phyloP scores from a whole-genome alignment of 1,139 yeast species.

The Candida labiduridarum region DNA sequence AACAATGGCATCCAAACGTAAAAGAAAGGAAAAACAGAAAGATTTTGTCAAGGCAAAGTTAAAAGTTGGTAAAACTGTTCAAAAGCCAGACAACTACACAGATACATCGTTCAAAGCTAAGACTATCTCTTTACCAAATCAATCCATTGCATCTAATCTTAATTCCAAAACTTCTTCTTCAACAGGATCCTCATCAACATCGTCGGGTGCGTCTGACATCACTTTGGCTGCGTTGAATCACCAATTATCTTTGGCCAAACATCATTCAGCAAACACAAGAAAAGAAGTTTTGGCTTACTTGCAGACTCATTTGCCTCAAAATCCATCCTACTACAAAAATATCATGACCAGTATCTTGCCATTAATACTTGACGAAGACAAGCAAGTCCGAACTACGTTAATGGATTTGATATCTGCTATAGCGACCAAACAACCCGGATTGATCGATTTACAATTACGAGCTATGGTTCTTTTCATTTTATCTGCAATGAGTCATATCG shows the following conservation, averaged over 20 bases:
- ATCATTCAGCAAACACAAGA: constrained; percentile 73
- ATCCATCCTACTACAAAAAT: constrained; percentile 58
- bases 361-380: constrained; percentile 60
- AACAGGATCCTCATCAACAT: constrained; percentile 9
- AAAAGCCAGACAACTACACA: constrained; percentile 73
- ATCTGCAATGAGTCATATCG: constrained; percentile 93
- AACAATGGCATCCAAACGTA: constrained; percentile 56
- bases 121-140: constrained; percentile 63
- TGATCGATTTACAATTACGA: constrained; percentile 68
- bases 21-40: constrained; percentile 68
- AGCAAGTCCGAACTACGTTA: constrained; percentile 64
- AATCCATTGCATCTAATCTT: constrained; percentile 37
- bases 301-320: constrained; percentile 48
- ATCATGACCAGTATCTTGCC: constrained; percentile 61
- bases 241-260: constrained; percentile 69
- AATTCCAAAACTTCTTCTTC: constrained; percentile 11
- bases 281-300: constrained; percentile 67
- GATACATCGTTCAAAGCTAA: constrained; percentile 86
- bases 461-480: constrained; percentile 74
- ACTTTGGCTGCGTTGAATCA: constrained; percentile 35
- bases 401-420: constrained; percentile 54
- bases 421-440: constrained; percentile 52
- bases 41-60: constrained; percentile 81
- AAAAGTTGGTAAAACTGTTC: constrained; percentile 82
- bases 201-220: constrained; percentile 20